Percentiles rank a stretch among this genome's conserved stretches.
These are phyloP conservation scores for Haplosporangium sp. DNA, from an alignment of 371 early-diverging fungal species.

Conservation along the genomic window DNA sequence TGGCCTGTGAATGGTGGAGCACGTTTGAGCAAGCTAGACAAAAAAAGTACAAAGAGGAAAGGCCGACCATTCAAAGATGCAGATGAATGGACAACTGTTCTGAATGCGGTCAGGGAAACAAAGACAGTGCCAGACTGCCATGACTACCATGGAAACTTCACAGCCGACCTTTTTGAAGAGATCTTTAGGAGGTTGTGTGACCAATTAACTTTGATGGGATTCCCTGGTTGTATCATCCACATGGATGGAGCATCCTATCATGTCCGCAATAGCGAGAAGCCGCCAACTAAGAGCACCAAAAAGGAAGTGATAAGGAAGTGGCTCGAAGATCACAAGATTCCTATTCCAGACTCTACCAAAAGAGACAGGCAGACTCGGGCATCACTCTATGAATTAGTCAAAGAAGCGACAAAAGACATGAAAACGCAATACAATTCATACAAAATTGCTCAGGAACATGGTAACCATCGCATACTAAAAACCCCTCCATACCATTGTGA, in stretches of 20 bases:
- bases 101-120: neutral
- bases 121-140: neutral
- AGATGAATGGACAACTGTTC: slow-evolving; percentile 1
- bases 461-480: neutral
- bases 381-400: neutral
- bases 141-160: slow-evolving; percentile 1
- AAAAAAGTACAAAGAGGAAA: neutral
- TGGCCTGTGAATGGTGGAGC: neutral
- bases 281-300: too few relatives aligned
- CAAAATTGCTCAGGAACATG: neutral
- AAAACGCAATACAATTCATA: neutral
- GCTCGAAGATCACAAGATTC: too few relatives aligned
- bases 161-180: neutral
- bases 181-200: neutral
- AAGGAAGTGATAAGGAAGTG: too few relatives aligned
- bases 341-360: neutral
- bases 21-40: neutral
- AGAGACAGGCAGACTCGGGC: neutral
- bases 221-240: neutral
- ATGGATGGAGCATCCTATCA: neutral
- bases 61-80: neutral
- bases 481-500: neutral
- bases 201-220: neutral
- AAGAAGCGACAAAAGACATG: neutral
- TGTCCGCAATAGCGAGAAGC: neutral